Conservation (phyloP, 2,329 filamentous ascomycete genomes). For the Calonectria ilicicola region DNA sequence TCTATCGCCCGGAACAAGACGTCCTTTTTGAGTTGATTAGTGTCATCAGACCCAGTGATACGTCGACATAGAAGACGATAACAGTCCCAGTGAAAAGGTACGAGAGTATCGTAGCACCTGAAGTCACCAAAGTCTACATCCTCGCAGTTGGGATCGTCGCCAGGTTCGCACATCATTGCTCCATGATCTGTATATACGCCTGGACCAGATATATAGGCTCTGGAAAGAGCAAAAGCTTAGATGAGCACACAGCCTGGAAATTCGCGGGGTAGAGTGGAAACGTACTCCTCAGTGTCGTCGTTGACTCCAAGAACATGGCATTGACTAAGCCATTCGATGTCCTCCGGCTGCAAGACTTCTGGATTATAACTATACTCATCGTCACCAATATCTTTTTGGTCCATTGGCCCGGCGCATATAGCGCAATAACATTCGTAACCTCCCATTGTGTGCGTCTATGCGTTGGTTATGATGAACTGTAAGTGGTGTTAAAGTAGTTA, state of each 20-base stretch:
- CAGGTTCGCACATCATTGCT: neutral
- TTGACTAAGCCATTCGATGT: neutral
- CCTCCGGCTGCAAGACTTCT: neutral
- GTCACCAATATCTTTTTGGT: neutral
- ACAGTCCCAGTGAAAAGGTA: slow-evolving; percentile 17
- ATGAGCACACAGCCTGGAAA: neutral
- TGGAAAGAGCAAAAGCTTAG: neutral
- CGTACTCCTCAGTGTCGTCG: neutral
- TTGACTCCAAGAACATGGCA: neutral
- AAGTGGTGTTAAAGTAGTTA: too few relatives aligned
- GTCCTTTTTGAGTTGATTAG: neutral
- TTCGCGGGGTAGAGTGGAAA: neutral
- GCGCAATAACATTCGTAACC: slow-evolving; percentile 14
- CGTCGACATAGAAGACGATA: neutral
- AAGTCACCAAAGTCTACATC: neutral
- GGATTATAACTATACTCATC: neutral
- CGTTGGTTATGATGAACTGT: neutral
- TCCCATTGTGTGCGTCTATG: slow-evolving; percentile 10
- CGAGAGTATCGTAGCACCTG: neutral
- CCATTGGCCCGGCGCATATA: neutral
- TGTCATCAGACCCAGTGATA: neutral
- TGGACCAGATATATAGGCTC: neutral
- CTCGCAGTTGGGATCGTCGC: neutral
- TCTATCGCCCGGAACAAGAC: neutral
- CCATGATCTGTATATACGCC: neutral